Evolutionary conservation across 2,329 filamentous ascomycete species (phyloP).

Genomic region (Sporothrix variecibatus): DNA sequence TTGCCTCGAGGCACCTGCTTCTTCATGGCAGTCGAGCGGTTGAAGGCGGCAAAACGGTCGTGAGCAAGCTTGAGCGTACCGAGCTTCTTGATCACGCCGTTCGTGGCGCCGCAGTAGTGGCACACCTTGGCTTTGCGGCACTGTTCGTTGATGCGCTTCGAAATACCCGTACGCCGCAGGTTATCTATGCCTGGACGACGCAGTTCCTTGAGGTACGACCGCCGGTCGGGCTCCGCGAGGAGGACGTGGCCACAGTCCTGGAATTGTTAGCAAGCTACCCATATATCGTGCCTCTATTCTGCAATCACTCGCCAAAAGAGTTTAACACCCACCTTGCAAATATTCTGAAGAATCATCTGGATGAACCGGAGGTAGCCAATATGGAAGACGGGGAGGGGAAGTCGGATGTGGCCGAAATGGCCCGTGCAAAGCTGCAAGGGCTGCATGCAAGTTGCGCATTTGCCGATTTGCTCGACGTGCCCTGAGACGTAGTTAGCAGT

Average conservation of each 20-base stretch:
- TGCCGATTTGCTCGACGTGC: slow-evolving; percentile 81
- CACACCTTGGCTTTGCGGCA: slow-evolving; percentile 86
- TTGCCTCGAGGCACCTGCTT: slow-evolving; percentile 84
- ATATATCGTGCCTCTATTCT: not conserved
- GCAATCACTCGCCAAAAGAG: not conserved
- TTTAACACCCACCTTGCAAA: slow-evolving; percentile 70
- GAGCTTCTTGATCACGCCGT: slow-evolving; percentile 90
- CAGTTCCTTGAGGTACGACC: slow-evolving; percentile 75
- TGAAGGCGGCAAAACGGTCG: slow-evolving; percentile 87
- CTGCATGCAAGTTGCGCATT: slow-evolving; percentile 81
- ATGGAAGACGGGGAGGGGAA: slow-evolving; percentile 91
- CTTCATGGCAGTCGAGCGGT: slow-evolving; percentile 81
- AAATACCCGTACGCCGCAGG: slow-evolving; percentile 76
- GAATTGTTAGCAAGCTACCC: slow-evolving; percentile 35
- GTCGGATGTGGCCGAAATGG: slow-evolving; percentile 90
- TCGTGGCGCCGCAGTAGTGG: slow-evolving; percentile 76
- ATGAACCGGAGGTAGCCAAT: slow-evolving; percentile 95
- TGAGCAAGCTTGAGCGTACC: slow-evolving; percentile 92
- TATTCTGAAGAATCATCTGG: slow-evolving; percentile 87
- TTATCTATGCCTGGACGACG: slow-evolving; percentile 83
- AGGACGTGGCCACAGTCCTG: slow-evolving; percentile 78
- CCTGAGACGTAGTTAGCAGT: slow-evolving; percentile 44
- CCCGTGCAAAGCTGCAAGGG: slow-evolving; percentile 83
- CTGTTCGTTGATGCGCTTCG: slow-evolving; percentile 85
- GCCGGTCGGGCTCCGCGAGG: slow-evolving; percentile 76